These are phyloP conservation scores for Aureobasidium sp. DNA, from an alignment of 2,329 filamentous ascomycete genomes.

Conservation along the genomic window DNA sequence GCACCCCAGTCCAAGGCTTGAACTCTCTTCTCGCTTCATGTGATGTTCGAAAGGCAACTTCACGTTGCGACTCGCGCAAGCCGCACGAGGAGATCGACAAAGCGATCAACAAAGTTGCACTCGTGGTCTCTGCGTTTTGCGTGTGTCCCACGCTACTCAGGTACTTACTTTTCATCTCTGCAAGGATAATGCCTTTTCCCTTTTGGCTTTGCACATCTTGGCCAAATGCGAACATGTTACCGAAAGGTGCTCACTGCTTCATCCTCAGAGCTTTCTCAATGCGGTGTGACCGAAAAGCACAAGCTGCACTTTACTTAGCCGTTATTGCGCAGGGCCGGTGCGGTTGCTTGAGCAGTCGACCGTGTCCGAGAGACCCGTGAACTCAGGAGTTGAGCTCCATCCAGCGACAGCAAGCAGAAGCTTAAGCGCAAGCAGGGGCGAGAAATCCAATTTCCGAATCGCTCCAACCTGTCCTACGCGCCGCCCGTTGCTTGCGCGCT, in stretches of 20 bases:
- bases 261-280: not conserved
- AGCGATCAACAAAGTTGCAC: conserved; percentile 5
- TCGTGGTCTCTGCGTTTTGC: conserved; percentile 8
- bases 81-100: conserved; percentile 3
- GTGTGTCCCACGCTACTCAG: conserved; percentile 3
- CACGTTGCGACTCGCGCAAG: conserved; percentile 11
- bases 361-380: not conserved
- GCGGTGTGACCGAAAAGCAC: not conserved
- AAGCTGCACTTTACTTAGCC: not conserved
- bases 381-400: not conserved
- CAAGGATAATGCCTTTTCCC: conserved; percentile 6
- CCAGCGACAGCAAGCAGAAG: not conserved
- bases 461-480: conserved; percentile 1
- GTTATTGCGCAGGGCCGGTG: conserved; percentile 10
- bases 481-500: conserved; percentile 7
- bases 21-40: conserved; percentile 7
- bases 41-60: not conserved
- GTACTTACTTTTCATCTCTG: not conserved
- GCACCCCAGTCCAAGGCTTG: conserved; percentile 8
- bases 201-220: conserved; percentile 8
- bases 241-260: not conserved
- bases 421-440: conserved; percentile 7
- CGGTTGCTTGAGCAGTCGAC: conserved; percentile 10
- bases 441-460: conserved; percentile 7
- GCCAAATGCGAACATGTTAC: conserved; percentile 1